Percentiles rank a stretch among this genome's conserved stretches.
Evolutionary conservation across 2,329 filamentous ascomycete genomes (phyloP).

Genomic region (Calonectria pseudoreteaudii): DNA sequence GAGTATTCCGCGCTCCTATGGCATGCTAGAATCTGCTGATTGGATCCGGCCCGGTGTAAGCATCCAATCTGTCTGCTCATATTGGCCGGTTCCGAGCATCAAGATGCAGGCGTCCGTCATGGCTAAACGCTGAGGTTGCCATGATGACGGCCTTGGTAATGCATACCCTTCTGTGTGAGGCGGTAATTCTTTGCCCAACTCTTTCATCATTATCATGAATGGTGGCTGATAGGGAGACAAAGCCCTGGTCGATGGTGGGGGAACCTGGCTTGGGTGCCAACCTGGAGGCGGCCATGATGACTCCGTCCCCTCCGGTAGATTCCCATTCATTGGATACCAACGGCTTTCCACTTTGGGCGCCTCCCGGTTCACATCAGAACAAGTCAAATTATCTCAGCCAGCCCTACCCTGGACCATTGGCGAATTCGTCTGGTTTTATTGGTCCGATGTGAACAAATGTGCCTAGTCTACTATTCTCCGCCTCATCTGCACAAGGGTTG

Average conservation of each 20-base stretch:
- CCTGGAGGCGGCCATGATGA: background rate
- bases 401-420: slow-evolving; percentile 22
- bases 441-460: background rate
- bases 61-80: slow-evolving; percentile 28
- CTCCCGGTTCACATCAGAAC: slow-evolving; percentile 14
- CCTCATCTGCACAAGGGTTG: background rate
- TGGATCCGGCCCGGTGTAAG: slow-evolving; percentile 25
- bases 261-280: background rate
- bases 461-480: background rate
- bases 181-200: background rate
- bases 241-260: background rate
- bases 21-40: slow-evolving; percentile 19
- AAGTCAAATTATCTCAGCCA: slow-evolving; percentile 22
- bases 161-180: background rate
- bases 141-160: slow-evolving; percentile 2
- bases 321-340: slow-evolving; percentile 10
- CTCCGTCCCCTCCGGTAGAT: slow-evolving; percentile 1
- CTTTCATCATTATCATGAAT: background rate
- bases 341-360: slow-evolving; percentile 18
- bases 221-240: background rate
- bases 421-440: slow-evolving; percentile 10
- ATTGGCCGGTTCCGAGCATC: slow-evolving; percentile 7
- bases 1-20: slow-evolving; percentile 23
- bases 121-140: background rate
- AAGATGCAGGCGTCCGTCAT: slow-evolving; percentile 15